These are phyloP conservation scores for Debaryomyces maramus DNA, from an alignment of 805 yeast genomes.

Conservation along the genomic window DNA sequence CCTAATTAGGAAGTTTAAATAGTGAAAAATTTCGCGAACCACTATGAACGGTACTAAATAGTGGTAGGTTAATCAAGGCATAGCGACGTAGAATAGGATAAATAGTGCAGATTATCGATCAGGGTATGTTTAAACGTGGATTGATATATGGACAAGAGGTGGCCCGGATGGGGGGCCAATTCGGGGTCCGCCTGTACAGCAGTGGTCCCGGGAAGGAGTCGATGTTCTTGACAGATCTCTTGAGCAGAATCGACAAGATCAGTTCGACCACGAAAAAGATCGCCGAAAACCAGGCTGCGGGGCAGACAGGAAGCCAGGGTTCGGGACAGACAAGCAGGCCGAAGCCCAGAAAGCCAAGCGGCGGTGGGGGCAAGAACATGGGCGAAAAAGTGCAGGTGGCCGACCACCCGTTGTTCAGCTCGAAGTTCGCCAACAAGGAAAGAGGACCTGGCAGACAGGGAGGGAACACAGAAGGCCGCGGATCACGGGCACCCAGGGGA, in stretches of 20 bases:
- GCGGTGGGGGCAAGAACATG: not conserved
- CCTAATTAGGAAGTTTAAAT: constrained; percentile 7
- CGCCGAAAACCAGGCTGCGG: constrained; percentile 6
- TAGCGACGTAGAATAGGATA: too few species aligned
- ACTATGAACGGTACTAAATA: constrained; percentile 4
- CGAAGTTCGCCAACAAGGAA: not conserved
- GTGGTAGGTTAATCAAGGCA: too few species aligned
- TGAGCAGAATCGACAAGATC: constrained; percentile 36
- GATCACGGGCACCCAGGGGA: not conserved
- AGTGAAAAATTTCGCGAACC: constrained; percentile 3
- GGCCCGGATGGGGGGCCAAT: not conserved
- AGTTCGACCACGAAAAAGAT: constrained; percentile 15
- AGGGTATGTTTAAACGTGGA: constrained; percentile 1
- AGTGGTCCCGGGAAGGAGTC: constrained; percentile 10
- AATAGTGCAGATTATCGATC: not conserved
- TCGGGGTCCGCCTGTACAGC: constrained; percentile 3
- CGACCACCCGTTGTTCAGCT: constrained; percentile 21
- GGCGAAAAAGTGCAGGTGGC: constrained; percentile 12
- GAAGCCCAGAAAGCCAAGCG: constrained; percentile 5
- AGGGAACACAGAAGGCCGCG: not conserved
- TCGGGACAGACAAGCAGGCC: not conserved
- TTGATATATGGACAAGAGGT: not conserved
- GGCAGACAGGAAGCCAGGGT: constrained; percentile 2
- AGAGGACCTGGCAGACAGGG: constrained; percentile 5
- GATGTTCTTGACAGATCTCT: constrained; percentile 33